Evolutionary conservation across 2,329 filamentous ascomycete species (phyloP), one percentile per base, ranked within the genome.

Genomic region (Penicillium psychrosexuale): DNA sequence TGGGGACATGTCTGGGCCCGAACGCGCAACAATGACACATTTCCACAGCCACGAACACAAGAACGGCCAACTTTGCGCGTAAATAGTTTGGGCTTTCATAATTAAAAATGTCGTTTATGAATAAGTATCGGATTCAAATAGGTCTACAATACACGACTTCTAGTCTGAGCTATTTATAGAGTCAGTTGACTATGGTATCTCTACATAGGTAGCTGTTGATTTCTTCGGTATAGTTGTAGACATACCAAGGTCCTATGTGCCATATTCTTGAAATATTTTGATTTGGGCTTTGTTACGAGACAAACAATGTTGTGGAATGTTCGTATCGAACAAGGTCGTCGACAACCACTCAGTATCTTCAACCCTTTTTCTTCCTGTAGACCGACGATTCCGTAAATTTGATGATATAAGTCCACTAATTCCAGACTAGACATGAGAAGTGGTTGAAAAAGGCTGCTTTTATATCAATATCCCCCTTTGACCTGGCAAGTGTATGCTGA

Each of bases 21-120:
- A 24, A 54, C 33, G 40, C 51, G 51, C 46, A 50, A 54, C 51
- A 28, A 51, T 51, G 48, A 46, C 49, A 51, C 49, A 37, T 51
- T 37, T 7, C 36, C 30, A 15, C 43, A 13, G 43, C 43, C 28
- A 42, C 44, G 15, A 19, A 19, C 47, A 34, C 39, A 17, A 39
- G 22, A 38, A 19, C 27, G 8, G 47, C 13, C 36, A 24, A 19
- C 13, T 49, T 12, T 5, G 9, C n/a, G 17, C 5, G 22, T 19
- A 27, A 13, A n/a, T 13, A 17, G 24, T 19, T 19, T n/a, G 8
- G 24, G 2, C 15, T 8, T 17, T 42, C 27, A 27, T 5, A 1
- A 15, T 27, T 17, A 1, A n/a, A 11, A 27, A 27, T 1, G 8
- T 11, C 13, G 27, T 5, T 7, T 39, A 8, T 4, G 24, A 27